Conservation (phyloP, 2,329 filamentous ascomycete genomes). For the Ophiostoma triangulosporum region DNA sequence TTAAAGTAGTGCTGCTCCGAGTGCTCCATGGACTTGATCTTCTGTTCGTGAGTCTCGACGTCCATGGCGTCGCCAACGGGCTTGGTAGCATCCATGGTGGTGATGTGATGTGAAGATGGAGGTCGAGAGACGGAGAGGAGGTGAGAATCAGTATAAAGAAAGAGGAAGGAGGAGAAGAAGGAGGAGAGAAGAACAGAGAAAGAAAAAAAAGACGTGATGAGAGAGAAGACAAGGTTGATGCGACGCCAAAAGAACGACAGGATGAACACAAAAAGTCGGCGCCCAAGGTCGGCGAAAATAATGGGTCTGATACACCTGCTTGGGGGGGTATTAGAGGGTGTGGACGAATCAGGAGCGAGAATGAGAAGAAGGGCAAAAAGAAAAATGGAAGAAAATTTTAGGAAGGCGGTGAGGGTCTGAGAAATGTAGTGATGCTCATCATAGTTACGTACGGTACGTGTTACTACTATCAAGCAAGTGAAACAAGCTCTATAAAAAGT, state of each 20-base stretch:
- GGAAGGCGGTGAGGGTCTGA: neutral
- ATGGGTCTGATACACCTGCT: neutral
- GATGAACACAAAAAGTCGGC: neutral
- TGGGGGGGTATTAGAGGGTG: neutral
- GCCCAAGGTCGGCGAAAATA: neutral
- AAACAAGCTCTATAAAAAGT: neutral
- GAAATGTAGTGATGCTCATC: too few relatives aligned
- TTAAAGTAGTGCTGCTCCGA: constrained; percentile 99
- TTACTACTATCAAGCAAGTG: too few relatives aligned
- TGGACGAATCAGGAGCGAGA: neutral
- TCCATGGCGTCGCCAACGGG: constrained; percentile 34
- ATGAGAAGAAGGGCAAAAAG: neutral
- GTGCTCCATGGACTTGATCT: constrained; percentile 66
- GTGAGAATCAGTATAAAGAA: neutral
- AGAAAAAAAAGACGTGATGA: neutral
- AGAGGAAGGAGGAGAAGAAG: neutral
- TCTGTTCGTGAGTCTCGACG: constrained; percentile 45
- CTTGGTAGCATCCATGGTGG: constrained; percentile 2
- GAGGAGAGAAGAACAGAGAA: neutral
- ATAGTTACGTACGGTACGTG: too few relatives aligned
- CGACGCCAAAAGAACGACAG: neutral
- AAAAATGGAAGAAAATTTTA: neutral
- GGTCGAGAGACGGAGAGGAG: neutral
- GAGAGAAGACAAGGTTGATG: neutral
- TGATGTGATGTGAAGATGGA: neutral